A percentile compares a stretch with the other conserved stretches of the same genome.
phyloP scores from a whole-genome alignment of 306 rosid species.

The Geum urbanum region DNA sequence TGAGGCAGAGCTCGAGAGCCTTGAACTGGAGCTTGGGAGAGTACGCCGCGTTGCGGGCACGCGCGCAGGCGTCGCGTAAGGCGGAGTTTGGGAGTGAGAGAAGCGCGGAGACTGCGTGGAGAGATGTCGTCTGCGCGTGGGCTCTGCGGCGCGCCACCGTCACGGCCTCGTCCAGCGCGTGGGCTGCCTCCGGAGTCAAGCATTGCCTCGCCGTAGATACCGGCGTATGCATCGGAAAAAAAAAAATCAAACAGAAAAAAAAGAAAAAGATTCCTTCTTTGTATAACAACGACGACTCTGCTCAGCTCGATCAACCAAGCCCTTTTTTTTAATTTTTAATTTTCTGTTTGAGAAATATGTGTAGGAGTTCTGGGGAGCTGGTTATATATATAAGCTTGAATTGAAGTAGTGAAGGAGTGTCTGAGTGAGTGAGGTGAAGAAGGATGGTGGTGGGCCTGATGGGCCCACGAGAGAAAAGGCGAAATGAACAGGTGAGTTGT shows the following conservation, averaged over 20 bases:
- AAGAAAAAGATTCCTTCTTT: not conserved
- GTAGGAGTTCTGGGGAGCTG: no score
- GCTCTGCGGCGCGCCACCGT: constrained; percentile 84
- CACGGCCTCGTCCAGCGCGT: constrained; percentile 87
- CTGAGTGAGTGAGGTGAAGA: constrained; percentile 2
- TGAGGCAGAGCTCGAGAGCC: constrained; percentile 80
- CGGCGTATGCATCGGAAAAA: constrained; percentile 73
- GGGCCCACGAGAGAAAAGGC: constrained; percentile 7
- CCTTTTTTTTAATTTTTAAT: not conserved
- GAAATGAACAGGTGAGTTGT: constrained; percentile 3
- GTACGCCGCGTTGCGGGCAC: constrained; percentile 74
- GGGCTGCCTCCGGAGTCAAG: constrained; percentile 67
- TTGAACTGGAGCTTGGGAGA: constrained; percentile 86
- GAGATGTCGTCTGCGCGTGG: constrained; percentile 87
- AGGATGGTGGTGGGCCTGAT: constrained; percentile 2
- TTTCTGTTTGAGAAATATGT: not conserved
- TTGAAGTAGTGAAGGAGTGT: not conserved
- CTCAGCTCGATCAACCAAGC: not conserved
- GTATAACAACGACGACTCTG: no score
- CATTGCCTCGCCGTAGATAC: constrained; percentile 85
- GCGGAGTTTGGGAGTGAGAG: constrained; percentile 61
- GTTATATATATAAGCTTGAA: not conserved
- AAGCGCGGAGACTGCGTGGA: constrained; percentile 82
- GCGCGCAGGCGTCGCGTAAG: constrained; percentile 79
- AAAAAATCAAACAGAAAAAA: not conserved